Evolutionary conservation across 352 stramenopile species (phyloP).

Genomic region (Phytophthora megakarya): DNA sequence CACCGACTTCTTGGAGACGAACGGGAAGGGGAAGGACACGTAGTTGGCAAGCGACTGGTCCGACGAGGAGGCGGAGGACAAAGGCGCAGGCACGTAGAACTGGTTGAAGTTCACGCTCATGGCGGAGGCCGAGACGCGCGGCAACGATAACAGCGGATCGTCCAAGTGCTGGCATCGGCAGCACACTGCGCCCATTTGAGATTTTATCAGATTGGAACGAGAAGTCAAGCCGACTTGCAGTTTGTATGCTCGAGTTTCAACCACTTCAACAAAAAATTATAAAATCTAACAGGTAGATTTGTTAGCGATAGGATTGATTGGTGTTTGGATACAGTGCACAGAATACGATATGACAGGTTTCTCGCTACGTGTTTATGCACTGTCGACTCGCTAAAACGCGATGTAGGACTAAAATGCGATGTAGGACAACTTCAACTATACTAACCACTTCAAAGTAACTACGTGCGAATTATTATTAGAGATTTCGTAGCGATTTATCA

Average conservation of each 20-base stretch:
- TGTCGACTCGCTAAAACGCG: no score
- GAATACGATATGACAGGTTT: no score
- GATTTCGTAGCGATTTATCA: no score
- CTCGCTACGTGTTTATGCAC: no score
- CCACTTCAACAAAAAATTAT: constrained; percentile 32
- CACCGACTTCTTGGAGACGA: constrained; percentile 42
- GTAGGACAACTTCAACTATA: no score
- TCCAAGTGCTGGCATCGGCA: constrained; percentile 77
- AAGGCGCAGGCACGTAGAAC: constrained; percentile 29
- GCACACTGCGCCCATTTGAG: constrained; percentile 70
- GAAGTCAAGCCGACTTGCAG: constrained; percentile 13
- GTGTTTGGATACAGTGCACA: no score
- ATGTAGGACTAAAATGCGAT: no score
- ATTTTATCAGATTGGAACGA: constrained; percentile 8
- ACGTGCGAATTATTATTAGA: no score
- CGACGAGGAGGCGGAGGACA: constrained; percentile 22
- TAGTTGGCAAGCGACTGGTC: constrained; percentile 73
- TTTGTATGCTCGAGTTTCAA: constrained; percentile 24
- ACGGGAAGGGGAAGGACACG: constrained; percentile 81
- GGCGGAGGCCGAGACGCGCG: constrained; percentile 30
- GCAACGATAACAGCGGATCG: constrained; percentile 55
- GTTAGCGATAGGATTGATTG: no score
- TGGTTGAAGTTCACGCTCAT: constrained; percentile 38
- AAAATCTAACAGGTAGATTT: no score
- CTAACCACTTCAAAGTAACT: no score